These are phyloP conservation scores for Hydnomerulius pinastri DNA, from an alignment of 768 basidiomycete genomes.

Conservation along the genomic window DNA sequence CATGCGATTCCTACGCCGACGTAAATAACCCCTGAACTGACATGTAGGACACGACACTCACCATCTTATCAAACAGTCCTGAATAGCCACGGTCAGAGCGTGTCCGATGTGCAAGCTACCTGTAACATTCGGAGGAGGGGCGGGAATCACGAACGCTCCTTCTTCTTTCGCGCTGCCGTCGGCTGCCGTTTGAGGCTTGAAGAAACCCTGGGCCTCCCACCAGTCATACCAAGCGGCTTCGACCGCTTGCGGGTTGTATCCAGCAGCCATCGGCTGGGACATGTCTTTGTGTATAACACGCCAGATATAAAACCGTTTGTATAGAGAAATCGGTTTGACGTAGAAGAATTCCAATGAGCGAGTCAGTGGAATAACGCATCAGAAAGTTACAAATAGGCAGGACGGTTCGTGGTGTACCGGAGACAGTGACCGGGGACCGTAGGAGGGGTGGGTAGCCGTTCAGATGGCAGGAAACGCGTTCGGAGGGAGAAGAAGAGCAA, in stretches of 20 bases:
- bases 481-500: too few species aligned
- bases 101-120: conserved; percentile 96
- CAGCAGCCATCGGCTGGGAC: conserved; percentile 82
- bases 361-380: too few species aligned
- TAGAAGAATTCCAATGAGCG: too few species aligned
- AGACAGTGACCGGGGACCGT: too few species aligned
- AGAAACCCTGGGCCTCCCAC: conserved; percentile 92
- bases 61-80: conserved; percentile 91
- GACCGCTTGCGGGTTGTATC: conserved; percentile 93
- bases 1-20: conserved; percentile 83
- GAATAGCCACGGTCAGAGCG: conserved; percentile 87
- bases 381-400: too few species aligned
- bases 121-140: conserved; percentile 96
- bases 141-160: conserved; percentile 80
- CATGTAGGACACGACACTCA: conserved; percentile 33
- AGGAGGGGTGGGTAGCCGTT: too few species aligned
- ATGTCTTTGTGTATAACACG: too few species aligned
- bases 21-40: not conserved
- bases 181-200: conserved; percentile 67
- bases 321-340: too few species aligned
- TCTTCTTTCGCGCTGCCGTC: conserved; percentile 62
- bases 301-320: too few species aligned
- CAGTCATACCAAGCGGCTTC: conserved; percentile 98
- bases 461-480: too few species aligned
- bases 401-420: too few species aligned